Percentiles rank a stretch among this genome's conserved stretches.
These are phyloP conservation scores for Ophiorrhiza pumila DNA, from an alignment of 257 asterid species.

Conservation along the genomic window DNA sequence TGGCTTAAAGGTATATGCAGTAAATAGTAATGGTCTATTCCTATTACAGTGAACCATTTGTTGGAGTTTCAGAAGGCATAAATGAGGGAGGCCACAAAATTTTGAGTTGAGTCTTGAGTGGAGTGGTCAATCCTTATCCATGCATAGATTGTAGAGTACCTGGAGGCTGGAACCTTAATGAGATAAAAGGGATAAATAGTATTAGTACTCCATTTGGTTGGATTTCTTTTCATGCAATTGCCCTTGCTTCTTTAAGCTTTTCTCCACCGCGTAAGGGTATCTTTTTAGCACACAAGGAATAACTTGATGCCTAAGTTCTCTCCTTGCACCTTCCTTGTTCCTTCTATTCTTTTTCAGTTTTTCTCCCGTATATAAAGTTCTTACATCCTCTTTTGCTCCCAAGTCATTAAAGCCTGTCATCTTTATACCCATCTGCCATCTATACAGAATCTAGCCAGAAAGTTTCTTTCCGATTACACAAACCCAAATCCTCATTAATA, in stretches of 20 bases:
- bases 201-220: background rate
- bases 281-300: constrained; percentile 32
- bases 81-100: too few relatives aligned
- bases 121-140: background rate
- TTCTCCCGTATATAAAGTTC: background rate
- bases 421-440: background rate
- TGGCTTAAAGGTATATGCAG: too few relatives aligned
- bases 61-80: too few relatives aligned
- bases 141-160: background rate
- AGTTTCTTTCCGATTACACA: background rate
- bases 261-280: constrained; percentile 26
- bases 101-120: too few relatives aligned
- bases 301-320: constrained; percentile 40
- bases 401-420: background rate
- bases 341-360: background rate
- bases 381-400: background rate
- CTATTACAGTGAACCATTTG: too few relatives aligned
- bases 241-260: constrained; percentile 21
- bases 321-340: constrained; percentile 3
- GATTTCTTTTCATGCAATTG: constrained; percentile 9
- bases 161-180: background rate
- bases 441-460: background rate
- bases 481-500: background rate
- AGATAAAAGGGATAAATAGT: too few relatives aligned
- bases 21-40: too few relatives aligned